Conservation (phyloP, 2,329 filamentous ascomycete species). For the Colletotrichum echinochloae region DNA sequence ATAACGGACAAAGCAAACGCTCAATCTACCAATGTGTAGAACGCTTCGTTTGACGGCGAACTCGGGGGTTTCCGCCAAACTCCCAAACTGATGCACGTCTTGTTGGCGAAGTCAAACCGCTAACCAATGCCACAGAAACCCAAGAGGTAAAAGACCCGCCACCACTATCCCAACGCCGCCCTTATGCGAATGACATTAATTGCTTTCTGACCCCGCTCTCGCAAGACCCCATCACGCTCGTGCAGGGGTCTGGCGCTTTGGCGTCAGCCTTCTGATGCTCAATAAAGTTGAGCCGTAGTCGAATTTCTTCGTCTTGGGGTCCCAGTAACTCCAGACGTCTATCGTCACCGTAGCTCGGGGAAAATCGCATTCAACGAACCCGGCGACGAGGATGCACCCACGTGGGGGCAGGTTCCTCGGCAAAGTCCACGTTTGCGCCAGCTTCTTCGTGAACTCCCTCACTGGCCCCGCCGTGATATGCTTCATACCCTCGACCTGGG, state of each 20-base stretch:
- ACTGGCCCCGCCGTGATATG: conserved; percentile 39
- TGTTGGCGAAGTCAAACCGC: conserved; percentile 10
- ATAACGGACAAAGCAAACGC: conserved; percentile 32
- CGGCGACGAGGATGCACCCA: conserved; percentile 65
- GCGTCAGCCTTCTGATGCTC: conserved; percentile 37
- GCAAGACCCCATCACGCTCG: conserved; percentile 1
- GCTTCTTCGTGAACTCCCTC: conserved; percentile 37
- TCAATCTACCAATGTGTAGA: conserved; percentile 25
- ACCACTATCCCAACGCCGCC: conserved; percentile 34
- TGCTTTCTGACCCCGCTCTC: background rate
- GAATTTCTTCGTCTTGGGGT: conserved; percentile 65
- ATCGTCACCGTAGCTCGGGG: conserved; percentile 60
- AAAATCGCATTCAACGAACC: conserved; percentile 65
- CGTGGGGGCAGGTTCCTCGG: conserved; percentile 58
- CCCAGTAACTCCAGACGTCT: conserved; percentile 66
- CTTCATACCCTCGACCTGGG: conserved; percentile 38
- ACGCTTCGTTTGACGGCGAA: conserved; percentile 3
- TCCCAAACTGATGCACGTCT: conserved; percentile 3
- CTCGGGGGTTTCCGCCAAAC: conserved; percentile 3
- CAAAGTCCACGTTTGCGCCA: conserved; percentile 58
- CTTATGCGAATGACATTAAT: conserved; percentile 22
- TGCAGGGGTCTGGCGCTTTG: conserved; percentile 41
- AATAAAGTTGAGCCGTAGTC: conserved; percentile 41
- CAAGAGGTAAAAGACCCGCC: conserved; percentile 24
- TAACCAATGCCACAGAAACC: conserved; percentile 25